Percentiles rank a stretch among this genome's conserved stretches.
phyloP scores from a whole-genome alignment of 192 early-diverging fungal species.

The Obelidium mucronatum region DNA sequence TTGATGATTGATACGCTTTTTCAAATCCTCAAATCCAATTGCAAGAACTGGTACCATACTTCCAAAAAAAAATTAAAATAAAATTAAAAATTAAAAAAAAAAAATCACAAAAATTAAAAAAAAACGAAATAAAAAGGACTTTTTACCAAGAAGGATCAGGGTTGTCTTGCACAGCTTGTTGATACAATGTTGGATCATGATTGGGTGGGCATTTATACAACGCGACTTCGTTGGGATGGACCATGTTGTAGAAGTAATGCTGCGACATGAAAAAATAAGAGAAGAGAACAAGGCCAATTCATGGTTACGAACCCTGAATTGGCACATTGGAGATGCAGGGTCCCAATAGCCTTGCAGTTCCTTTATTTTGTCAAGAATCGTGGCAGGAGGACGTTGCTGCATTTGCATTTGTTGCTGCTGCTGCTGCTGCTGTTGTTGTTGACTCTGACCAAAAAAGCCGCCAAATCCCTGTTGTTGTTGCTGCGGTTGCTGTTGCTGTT shows the following conservation, averaged over 20 bases:
- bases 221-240: conserved; percentile 83
- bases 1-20: conserved; percentile 85
- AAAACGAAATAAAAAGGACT: not conserved
- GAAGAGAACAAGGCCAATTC: not conserved
- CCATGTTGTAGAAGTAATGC: conserved; percentile 97
- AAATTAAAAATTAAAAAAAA: not conserved
- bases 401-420: conserved; percentile 47
- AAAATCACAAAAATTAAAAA: not conserved
- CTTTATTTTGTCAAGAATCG: conserved; percentile 66
- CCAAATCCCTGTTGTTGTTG: not conserved
- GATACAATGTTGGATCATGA: conserved; percentile 75
- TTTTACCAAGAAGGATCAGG: conserved; percentile 84
- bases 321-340: conserved; percentile 75
- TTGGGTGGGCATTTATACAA: conserved; percentile 77
- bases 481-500: not conserved
- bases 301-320: conserved; percentile 71
- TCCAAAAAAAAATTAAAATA: conserved; percentile 15
- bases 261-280: conserved; percentile 25
- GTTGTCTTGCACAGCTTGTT: conserved; percentile 85
- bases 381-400: conserved; percentile 40
- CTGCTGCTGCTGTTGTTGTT: conserved; percentile 19
- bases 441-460: not conserved
- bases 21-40: conserved; percentile 88
- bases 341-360: conserved; percentile 80
- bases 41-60: conserved; percentile 93